Conservation (phyloP, 1,284 basidiomycete genomes). For the Cryptococcus amylolentus region DNA sequence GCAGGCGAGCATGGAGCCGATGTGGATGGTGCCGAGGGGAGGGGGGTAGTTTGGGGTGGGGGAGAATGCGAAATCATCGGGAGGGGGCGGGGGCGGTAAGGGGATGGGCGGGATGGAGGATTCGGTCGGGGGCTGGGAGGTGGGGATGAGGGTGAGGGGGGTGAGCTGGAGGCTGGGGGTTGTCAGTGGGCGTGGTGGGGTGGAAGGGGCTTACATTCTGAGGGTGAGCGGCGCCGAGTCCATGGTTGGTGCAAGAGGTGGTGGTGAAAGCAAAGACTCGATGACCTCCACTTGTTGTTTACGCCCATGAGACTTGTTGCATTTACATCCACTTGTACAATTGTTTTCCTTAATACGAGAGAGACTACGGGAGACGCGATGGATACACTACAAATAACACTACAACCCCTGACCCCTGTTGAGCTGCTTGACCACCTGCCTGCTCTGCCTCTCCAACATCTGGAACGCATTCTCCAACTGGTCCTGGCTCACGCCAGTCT, state of each 20-base stretch:
- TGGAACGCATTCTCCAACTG: constrained; percentile 21
- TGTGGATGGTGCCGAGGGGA: constrained; percentile 31
- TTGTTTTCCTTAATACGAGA: too few species aligned
- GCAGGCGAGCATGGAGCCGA: constrained; percentile 35
- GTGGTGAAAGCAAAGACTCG: too few species aligned
- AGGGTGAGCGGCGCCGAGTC: constrained; percentile 27
- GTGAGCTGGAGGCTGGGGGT: constrained; percentile 16
- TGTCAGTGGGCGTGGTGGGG: neutral
- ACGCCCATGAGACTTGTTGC: too few species aligned
- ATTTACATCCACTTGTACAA: too few species aligned
- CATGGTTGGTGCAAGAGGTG: constrained; percentile 12
- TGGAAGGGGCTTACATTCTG: constrained; percentile 20
- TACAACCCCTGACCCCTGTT: too few species aligned
- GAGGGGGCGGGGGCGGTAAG: constrained; percentile 13
- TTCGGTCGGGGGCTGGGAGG: constrained; percentile 1
- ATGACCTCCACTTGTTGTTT: too few species aligned
- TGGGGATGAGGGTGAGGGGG: constrained; percentile 16
- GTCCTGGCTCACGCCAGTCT: neutral
- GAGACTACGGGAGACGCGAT: too few species aligned
- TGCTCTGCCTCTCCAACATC: constrained; percentile 15
- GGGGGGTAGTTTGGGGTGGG: constrained; percentile 39
- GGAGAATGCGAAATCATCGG: constrained; percentile 26
- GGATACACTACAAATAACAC: too few species aligned
- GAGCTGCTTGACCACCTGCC: constrained; percentile 21
- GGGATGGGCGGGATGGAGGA: constrained; percentile 12